phyloP scores from a whole-genome alignment of 2,329 filamentous ascomycete species.

The Chlorencoelia australis region DNA sequence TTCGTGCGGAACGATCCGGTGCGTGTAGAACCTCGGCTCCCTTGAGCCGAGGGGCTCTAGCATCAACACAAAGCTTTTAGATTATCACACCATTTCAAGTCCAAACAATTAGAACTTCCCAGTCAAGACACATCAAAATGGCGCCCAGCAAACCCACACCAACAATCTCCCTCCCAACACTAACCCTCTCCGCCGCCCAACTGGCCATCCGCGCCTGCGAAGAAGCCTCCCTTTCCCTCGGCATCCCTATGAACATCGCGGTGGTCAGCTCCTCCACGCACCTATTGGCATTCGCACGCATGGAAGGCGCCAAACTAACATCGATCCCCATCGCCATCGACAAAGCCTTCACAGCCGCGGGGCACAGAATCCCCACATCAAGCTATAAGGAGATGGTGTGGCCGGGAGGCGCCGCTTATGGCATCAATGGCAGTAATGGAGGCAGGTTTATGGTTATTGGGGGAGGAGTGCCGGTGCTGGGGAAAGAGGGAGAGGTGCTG shows the following conservation, averaged over 20 bases:
- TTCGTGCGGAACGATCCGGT: too few species aligned
- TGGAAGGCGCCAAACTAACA: constrained; percentile 21
- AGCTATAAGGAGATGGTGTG: constrained; percentile 43
- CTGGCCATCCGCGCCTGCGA: constrained; percentile 20
- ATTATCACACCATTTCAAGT: too few species aligned
- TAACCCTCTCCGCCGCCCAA: constrained; percentile 21
- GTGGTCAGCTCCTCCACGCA: constrained; percentile 23
- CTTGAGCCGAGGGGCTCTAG: too few species aligned
- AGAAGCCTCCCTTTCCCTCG: constrained; percentile 17
- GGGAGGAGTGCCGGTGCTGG: constrained; percentile 41
- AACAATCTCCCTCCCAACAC: too few species aligned
- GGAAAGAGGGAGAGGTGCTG: constrained; percentile 36
- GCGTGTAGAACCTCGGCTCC: too few species aligned
- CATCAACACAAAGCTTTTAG: too few species aligned
- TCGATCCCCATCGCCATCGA: constrained; percentile 24
- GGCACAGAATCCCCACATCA: constrained; percentile 40
- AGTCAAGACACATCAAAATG: too few species aligned
- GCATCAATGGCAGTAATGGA: constrained; percentile 41
- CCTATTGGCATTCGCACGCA: constrained; percentile 19
- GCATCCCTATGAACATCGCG: constrained; percentile 22
- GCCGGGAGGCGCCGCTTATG: constrained; percentile 42
- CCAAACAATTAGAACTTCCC: too few species aligned
- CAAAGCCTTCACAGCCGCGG: constrained; percentile 46
- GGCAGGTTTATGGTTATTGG: constrained; percentile 44
- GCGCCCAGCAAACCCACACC: too few species aligned